Evolutionary conservation across 129 eudicot species (phyloP).

Genomic region (Saposhnikovia divaricata): DNA sequence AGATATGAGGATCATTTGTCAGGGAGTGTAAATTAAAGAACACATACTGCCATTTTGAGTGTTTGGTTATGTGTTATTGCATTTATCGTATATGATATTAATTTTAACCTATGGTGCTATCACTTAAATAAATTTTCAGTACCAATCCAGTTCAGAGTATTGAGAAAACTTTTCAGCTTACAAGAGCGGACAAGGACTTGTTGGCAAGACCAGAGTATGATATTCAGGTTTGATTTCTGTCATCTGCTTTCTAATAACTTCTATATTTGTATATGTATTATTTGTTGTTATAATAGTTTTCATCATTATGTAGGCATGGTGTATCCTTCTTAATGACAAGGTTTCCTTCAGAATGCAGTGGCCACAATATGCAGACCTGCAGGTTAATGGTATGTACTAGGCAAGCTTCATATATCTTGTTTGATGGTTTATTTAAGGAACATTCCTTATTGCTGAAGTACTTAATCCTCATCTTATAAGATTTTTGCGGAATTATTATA

Average conservation of each 20-base stretch:
- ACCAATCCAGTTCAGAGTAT: conserved; percentile 29
- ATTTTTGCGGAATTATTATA: neutral
- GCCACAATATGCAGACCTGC: conserved; percentile 54
- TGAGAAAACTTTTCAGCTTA: conserved; percentile 44
- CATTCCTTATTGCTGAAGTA: neutral
- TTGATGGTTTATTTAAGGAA: neutral
- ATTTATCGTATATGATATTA: neutral
- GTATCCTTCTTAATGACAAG: conserved; percentile 58
- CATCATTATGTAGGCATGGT: conserved; percentile 45
- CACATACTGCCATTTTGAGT: neutral
- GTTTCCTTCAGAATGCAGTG: conserved; percentile 70
- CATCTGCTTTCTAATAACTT: neutral
- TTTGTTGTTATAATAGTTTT: conserved; percentile 5
- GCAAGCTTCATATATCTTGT: neutral
- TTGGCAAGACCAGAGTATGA: conserved; percentile 40
- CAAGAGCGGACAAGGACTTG: conserved; percentile 34
- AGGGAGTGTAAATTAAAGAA: neutral
- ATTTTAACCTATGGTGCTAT: neutral
- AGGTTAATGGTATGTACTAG: conserved; percentile 41
- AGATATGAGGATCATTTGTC: neutral
- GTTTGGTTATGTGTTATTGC: neutral
- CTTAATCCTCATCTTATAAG: neutral
- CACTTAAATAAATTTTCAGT: conserved; percentile 17
- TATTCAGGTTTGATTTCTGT: conserved; percentile 41
- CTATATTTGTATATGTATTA: neutral